Base-by-base conservation (phyloP, 1,284 basidiomycete species). In the Macrocybe sp. region DNA sequence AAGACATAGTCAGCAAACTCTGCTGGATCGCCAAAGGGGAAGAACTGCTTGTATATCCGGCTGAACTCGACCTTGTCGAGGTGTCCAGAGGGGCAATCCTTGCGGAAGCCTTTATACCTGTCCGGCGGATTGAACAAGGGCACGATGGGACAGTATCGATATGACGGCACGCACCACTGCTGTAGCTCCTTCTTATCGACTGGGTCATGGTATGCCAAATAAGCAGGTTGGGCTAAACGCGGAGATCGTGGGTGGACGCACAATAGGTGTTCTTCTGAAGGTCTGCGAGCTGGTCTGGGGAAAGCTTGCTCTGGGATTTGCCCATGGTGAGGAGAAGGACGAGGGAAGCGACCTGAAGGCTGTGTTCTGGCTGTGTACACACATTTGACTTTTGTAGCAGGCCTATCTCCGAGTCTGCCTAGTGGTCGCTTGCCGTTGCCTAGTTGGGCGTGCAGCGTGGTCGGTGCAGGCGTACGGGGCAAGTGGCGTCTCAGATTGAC, bases 171-270 rank as follows among this genome's bases (percentile, higher is more conserved):
- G 34, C 10, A 89, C 96, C 97, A 99, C 79, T 98, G 95, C 75
- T 99, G 96, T 46, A 99, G 84, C 69, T 99, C 97, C 70, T 95
- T 92, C 84, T 98, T 97, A 78, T 99, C 97, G 68, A 99, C 97
- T 99, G 67, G 30, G 52, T 44, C 46, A 49, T 52, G 14, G 58
- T 51, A 39, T 44, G 46, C 37, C 30, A 43, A 39, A 42, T 48
- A 41, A 54, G 45, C 54, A 52, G 28, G 31, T 50, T 49, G 52
- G 60, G 54, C 51, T 48, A 42, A 45, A 39, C 44, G 52, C 49
- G 44, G 40, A 47, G 22, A 22, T 22, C n/a, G n/a, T 41, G 7
- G 49, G 46, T 55, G 41, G 44, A 76, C 90, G 65, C 61, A 97
- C 96, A 99, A 68, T 99, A 97, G 1, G 97, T 99, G 72, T 93